These are phyloP conservation scores for Endogone sp. DNA, from an alignment of 192 early-diverging fungal genomes.

Conservation along the genomic window DNA sequence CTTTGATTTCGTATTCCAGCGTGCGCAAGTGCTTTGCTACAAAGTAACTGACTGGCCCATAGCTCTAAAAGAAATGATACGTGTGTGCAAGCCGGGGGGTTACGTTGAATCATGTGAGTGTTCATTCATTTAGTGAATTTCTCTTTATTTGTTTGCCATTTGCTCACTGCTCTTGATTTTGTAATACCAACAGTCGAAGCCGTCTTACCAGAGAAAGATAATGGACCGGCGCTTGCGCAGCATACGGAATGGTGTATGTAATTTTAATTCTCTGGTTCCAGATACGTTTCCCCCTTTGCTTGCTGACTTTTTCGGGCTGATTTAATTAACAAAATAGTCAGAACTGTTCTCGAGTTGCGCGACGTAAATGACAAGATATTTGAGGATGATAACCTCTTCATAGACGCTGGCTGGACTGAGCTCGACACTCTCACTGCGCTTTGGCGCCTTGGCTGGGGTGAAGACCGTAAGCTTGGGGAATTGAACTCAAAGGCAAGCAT, in stretches of 20 bases:
- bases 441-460: not conserved
- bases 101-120: not conserved
- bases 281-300: not conserved
- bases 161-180: not conserved
- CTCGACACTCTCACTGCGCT: not conserved
- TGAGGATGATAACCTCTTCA: not conserved
- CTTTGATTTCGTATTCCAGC: not conserved
- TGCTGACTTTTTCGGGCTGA: not conserved
- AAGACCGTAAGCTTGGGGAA: not conserved
- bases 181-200: not conserved
- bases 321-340: not conserved
- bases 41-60: not conserved
- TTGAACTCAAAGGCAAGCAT: not conserved
- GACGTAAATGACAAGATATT: not conserved
- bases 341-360: not conserved
- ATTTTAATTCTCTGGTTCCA: not conserved
- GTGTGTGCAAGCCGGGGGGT: not conserved
- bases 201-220: not conserved
- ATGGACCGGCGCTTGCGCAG: not conserved
- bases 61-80: not conserved
- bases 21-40: not conserved
- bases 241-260: not conserved
- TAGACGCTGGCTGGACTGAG: not conserved
- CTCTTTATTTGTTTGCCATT: not conserved
- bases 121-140: not conserved